Conservation (phyloP, 352 stramenopile genomes). For the Phytophthora melonis region DNA sequence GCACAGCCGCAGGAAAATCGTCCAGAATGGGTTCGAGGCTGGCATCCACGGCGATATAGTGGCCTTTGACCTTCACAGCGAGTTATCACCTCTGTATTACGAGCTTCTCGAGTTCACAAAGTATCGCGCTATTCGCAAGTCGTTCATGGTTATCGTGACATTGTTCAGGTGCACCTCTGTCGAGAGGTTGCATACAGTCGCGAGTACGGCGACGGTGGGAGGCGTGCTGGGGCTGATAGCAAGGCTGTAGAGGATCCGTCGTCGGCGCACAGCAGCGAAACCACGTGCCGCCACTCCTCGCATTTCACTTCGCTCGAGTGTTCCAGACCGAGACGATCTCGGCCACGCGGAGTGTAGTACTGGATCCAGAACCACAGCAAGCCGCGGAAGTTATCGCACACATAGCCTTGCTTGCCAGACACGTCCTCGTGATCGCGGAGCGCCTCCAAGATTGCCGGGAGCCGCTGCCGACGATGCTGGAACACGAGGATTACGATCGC, state of each 20-base stretch:
- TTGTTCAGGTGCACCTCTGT: constrained; percentile 30
- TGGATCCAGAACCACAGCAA: constrained; percentile 97
- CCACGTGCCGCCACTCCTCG: constrained; percentile 93
- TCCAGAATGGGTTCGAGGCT: too few species aligned
- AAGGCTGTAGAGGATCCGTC: constrained; percentile 91
- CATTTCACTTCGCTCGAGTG: constrained; percentile 96
- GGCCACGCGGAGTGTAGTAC: constrained; percentile 95
- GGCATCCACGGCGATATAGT: too few species aligned
- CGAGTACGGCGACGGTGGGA: constrained; percentile 78
- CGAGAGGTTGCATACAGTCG: constrained; percentile 54
- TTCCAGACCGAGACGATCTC: constrained; percentile 94
- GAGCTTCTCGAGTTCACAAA: constrained; percentile 13
- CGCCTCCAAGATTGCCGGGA: constrained; percentile 75
- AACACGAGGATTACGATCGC: constrained; percentile 96
- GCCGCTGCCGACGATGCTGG: constrained; percentile 87
- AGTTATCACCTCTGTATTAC: constrained; percentile 18
- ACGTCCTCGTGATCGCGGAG: constrained; percentile 74
- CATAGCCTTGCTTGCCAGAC: constrained; percentile 72
- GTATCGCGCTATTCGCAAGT: constrained; percentile 8
- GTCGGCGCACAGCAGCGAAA: constrained; percentile 93
- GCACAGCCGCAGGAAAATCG: too few species aligned
- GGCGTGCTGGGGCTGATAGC: constrained; percentile 51
- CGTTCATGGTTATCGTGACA: not conserved
- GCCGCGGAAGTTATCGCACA: constrained; percentile 92
- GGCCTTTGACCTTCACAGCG: not conserved